A percentile compares a stretch with the other conserved stretches of the same genome.
phyloP scores from a whole-genome alignment of 305 asterid species.

The Solanum hybrid region DNA sequence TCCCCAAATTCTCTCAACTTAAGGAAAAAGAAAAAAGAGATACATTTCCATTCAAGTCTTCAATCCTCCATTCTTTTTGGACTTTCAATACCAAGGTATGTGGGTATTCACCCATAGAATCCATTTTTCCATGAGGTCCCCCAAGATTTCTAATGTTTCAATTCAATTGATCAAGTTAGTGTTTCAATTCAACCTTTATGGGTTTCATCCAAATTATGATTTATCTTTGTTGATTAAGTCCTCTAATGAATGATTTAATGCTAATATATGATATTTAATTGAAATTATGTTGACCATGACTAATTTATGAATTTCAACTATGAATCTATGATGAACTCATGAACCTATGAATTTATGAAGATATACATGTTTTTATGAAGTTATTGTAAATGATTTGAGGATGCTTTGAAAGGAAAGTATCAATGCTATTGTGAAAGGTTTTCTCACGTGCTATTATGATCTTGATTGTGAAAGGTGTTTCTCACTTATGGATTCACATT shows the following conservation, averaged over 20 bases:
- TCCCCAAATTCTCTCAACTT: not conserved
- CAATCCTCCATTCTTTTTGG: not conserved
- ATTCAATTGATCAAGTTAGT: not conserved
- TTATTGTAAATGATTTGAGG: not conserved
- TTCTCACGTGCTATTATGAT: not conserved
- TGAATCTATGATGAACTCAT: not conserved
- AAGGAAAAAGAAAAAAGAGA: too few species aligned
- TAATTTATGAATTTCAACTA: not conserved
- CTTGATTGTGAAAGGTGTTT: not conserved
- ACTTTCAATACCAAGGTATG: not conserved
- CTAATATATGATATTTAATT: too few species aligned
- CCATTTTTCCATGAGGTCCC: not conserved
- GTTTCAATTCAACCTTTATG: not conserved
- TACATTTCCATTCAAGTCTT: too few species aligned
- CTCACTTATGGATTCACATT: not conserved
- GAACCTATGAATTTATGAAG: not conserved
- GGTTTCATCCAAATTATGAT: not conserved
- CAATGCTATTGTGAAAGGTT: not conserved
- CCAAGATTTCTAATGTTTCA: not conserved
- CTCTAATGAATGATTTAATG: not conserved
- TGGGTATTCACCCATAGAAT: not conserved
- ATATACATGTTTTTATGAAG: not conserved
- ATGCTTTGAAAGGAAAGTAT: not conserved
- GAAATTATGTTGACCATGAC: not conserved
- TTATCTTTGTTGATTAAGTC: too few species aligned